Percentiles rank a stretch among this genome's conserved stretches.
phyloP scores from a whole-genome alignment of 202 grass and related monocot species.

The Dendrocalamus latiflorus region DNA sequence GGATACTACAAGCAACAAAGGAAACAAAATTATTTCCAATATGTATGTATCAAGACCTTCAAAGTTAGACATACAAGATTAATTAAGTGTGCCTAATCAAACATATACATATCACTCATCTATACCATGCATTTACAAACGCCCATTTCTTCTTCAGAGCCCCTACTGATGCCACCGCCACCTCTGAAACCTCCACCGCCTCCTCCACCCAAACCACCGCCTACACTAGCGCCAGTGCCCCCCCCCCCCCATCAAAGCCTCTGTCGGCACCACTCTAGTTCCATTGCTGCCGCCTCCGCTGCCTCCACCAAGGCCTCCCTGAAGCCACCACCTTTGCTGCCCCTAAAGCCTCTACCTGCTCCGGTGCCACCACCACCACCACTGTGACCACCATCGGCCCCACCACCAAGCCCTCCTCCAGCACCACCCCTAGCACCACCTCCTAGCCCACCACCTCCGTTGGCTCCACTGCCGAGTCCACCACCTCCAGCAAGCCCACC shows the following conservation, averaged over 20 bases:
- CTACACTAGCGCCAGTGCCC: background rate
- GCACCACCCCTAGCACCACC: background rate
- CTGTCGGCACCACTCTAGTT: background rate
- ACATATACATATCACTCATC: background rate
- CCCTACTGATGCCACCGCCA: background rate
- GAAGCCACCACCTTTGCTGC: background rate
- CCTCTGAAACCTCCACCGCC: constrained; percentile 21
- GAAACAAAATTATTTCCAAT: too few relatives aligned
- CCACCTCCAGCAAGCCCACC: constrained; percentile 22
- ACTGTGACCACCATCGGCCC: background rate
- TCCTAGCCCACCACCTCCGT: constrained; percentile 10
- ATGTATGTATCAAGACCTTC: background rate
- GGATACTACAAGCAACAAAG: too few relatives aligned
- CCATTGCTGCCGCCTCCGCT: background rate
- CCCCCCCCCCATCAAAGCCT: background rate
- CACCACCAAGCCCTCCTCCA: too few relatives aligned
- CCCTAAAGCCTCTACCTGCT: background rate
- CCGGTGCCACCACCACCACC: background rate
- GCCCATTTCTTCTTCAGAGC: background rate
- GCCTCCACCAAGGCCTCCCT: constrained; percentile 22
- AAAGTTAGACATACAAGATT: background rate
- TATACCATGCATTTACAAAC: background rate
- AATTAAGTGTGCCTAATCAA: background rate
- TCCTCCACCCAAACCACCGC: constrained; percentile 1
- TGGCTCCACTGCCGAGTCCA: background rate